Percentiles rank a stretch among this genome's conserved stretches.
Evolutionary conservation across 2,329 filamentous ascomycete genomes (phyloP).

Genomic region (Cladosporium sp.): DNA sequence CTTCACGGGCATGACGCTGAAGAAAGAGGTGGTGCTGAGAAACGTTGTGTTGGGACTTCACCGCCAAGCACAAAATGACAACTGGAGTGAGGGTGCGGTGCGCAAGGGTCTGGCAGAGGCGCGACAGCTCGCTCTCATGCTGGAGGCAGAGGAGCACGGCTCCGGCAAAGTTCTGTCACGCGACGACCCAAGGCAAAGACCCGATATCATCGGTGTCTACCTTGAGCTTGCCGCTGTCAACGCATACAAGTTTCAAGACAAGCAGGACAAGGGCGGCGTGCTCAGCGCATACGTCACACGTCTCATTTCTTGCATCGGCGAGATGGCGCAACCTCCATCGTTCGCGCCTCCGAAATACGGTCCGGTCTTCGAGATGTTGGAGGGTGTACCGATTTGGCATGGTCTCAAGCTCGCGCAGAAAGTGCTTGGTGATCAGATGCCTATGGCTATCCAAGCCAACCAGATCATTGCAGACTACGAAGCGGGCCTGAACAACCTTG

Average conservation of each 20-base stretch:
- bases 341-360: conserved; percentile 8
- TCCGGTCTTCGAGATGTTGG: conserved; percentile 22
- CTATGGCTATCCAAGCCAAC: conserved; percentile 16
- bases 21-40: conserved; percentile 26
- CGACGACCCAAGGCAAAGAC: conserved; percentile 29
- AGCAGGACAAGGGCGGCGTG: conserved; percentile 31
- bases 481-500: conserved; percentile 18
- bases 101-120: conserved; percentile 34
- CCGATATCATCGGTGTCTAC: conserved; percentile 36
- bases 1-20: conserved; percentile 30
- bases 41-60: conserved; percentile 33
- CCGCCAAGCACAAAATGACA: conserved; percentile 26
- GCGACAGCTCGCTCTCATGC: conserved; percentile 34
- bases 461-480: conserved; percentile 24
- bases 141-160: conserved; percentile 38
- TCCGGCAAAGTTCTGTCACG: conserved; percentile 16
- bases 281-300: conserved; percentile 36
- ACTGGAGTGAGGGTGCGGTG: conserved; percentile 34
- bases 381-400: conserved; percentile 36
- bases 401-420: conserved; percentile 38
- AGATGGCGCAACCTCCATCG: neutral
- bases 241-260: conserved; percentile 30
- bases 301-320: conserved; percentile 29
- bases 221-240: conserved; percentile 39
- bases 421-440: conserved; percentile 35